A percentile compares a stretch with the other conserved stretches of the same genome.
phyloP scores from a whole-genome alignment of 2,329 filamentous ascomycete genomes.

The Rutstroemia sydowiana region DNA sequence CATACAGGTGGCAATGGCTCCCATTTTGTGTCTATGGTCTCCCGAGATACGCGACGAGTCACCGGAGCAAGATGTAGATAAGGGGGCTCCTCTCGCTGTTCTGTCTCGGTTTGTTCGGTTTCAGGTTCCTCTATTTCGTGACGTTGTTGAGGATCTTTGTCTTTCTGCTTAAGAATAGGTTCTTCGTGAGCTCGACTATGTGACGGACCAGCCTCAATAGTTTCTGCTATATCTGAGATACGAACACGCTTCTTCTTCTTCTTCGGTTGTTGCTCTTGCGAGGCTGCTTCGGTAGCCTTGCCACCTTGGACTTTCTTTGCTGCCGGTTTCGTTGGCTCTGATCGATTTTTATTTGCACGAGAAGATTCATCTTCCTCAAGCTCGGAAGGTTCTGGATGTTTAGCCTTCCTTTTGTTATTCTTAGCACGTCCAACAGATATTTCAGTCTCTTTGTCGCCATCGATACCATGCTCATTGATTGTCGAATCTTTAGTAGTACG shows the following conservation, averaged over 20 bases:
- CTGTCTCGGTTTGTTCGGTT: background rate
- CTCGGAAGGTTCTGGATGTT: background rate
- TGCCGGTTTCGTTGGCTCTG: background rate
- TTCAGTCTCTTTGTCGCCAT: background rate
- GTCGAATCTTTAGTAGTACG: background rate
- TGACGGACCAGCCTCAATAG: background rate
- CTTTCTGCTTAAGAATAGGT: constrained; percentile 1
- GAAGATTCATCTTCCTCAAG: background rate
- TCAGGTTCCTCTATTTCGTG: constrained; percentile 4
- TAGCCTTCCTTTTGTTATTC: background rate
- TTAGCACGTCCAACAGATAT: background rate
- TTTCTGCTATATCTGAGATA: constrained; percentile 3
- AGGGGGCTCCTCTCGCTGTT: constrained; percentile 13
- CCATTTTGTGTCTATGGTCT: constrained; percentile 64
- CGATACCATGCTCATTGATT: background rate
- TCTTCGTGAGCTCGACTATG: background rate
- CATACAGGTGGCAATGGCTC: constrained; percentile 46
- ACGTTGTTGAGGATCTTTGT: constrained; percentile 4
- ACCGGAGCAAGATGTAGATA: constrained; percentile 46
- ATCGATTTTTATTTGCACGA: background rate
- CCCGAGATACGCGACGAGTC: constrained; percentile 49
- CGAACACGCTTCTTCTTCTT: constrained; percentile 5
- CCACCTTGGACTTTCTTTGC: background rate
- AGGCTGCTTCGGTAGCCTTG: background rate
- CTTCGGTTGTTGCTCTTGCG: background rate